Evolutionary conservation across 805 yeast genomes (phyloP), one percentile per base, ranked within the genome.

Genomic region (Candida insectorum): DNA sequence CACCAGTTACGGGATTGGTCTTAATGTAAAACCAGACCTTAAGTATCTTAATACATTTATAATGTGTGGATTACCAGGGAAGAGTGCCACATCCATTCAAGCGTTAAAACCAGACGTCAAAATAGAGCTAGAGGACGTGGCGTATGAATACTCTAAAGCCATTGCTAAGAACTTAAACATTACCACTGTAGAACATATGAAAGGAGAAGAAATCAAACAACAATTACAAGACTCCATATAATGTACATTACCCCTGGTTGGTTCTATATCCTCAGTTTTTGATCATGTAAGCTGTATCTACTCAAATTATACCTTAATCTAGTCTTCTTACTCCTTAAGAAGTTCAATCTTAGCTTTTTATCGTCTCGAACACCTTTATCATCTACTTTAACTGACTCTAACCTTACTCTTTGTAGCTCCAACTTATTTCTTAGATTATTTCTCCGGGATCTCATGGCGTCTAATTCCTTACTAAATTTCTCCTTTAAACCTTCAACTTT

Each of bases 1-100:
- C 20, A 86, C 97, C 0, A 79, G 93, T 1, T 96, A 89, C 60
- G 98, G 99, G 0, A 68, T 91, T 11, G 85, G 91, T 1, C 71
- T 93, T 27, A 93, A 93, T 52, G 80, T 85, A 2, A 41, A 51
- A 20, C 87, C 95, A 0, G 88, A 88, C 48, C 66, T 87, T 27
- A 69, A 75, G 24, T 84, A 72, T 58, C 70, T 91, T 47, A 81
- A 86, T 39, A 59, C 71, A 0, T 76, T 85, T 42, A 80, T 77
- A 4, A 85, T 95, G 71, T 93, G 98, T 62, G 97, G 97, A 1
- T 63, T 89, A 21, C 77, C 82, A 0, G 76, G 73, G 5, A 71
- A 72, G 26, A 27, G 26, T 8, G 69, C 72, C 33, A 64, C 70
- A 2, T 61, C 69, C 3, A 48, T 67, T 9, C 31, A 39, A 17